Conservation (phyloP, 169 alveolate species). For the Plasmodium fragile region DNA sequence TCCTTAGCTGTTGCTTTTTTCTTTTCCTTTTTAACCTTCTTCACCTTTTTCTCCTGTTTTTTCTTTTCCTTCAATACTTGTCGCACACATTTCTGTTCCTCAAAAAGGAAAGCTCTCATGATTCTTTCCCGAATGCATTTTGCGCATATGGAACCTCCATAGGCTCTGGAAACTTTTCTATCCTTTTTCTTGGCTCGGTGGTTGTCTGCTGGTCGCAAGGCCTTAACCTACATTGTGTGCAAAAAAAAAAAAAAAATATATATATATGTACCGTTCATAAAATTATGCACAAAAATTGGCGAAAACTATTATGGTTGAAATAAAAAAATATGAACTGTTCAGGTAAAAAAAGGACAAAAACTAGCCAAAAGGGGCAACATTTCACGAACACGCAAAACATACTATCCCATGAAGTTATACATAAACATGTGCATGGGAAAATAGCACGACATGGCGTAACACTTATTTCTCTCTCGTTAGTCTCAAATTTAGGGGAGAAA, state of each 20-base stretch:
- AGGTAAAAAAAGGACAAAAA: neutral
- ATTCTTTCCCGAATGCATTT: constrained; percentile 90
- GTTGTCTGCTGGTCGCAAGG: constrained; percentile 87
- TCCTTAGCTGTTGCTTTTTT: constrained; percentile 49
- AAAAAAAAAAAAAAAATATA: neutral
- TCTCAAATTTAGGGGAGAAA: neutral
- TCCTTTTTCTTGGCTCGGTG: constrained; percentile 81
- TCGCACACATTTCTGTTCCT: constrained; percentile 92
- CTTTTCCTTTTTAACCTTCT: constrained; percentile 66
- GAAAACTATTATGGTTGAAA: neutral
- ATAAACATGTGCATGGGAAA: neutral
- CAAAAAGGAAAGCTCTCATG: constrained; percentile 93
- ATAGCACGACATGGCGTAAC: neutral
- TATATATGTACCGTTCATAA: neutral
- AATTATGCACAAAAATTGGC: neutral
- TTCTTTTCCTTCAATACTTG: constrained; percentile 85
- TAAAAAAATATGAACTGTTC: neutral
- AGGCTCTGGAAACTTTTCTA: constrained; percentile 92
- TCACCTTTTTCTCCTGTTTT: constrained; percentile 77
- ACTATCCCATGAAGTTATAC: neutral
- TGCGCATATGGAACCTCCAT: constrained; percentile 92
- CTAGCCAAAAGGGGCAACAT: neutral
- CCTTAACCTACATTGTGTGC: constrained; percentile 70
- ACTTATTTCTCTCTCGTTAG: neutral
- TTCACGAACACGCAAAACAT: neutral